A percentile compares a stretch with the other conserved stretches of the same genome.
Evolutionary conservation across 805 yeast species (phyloP).

Genomic region (Candida vaughaniae): DNA sequence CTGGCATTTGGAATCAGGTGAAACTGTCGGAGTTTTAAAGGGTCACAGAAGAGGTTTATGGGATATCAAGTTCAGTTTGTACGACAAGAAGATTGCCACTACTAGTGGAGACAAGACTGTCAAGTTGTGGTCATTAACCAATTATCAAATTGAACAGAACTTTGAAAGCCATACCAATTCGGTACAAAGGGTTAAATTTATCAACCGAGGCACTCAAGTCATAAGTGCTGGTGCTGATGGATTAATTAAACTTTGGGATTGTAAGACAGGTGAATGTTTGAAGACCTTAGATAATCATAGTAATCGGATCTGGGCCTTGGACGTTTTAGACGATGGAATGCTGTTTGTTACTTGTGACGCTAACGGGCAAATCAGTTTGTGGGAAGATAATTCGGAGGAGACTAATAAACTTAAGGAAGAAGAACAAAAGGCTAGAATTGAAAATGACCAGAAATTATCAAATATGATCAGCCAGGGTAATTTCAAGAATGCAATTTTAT

Average conservation of each 20-base stretch:
- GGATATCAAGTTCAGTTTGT: constrained; percentile 82
- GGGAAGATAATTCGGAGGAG: constrained; percentile 88
- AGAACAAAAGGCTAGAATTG: constrained; percentile 57
- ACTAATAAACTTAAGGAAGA: constrained; percentile 53
- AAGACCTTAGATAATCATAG: constrained; percentile 88
- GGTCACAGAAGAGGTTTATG: constrained; percentile 96
- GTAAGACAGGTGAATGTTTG: constrained; percentile 66
- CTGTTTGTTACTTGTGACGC: constrained; percentile 87
- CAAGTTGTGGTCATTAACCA: constrained; percentile 83
- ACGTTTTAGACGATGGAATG: constrained; percentile 62
- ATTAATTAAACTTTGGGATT: constrained; percentile 86
- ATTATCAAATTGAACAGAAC: constrained; percentile 73
- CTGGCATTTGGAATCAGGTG: constrained; percentile 88
- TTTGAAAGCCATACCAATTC: constrained; percentile 95
- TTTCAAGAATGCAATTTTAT: constrained; percentile 84
- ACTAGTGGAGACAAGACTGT: constrained; percentile 92
- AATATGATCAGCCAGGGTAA: constrained; percentile 71
- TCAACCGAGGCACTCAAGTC: constrained; percentile 65
- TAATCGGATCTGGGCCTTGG: constrained; percentile 92
- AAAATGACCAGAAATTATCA: constrained; percentile 83
- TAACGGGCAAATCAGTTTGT: constrained; percentile 84
- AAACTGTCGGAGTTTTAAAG: constrained; percentile 74
- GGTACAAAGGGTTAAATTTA: constrained; percentile 76
- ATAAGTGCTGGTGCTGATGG: constrained; percentile 93
- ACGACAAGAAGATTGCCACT: constrained; percentile 74